Base-by-base conservation (phyloP, 2,329 filamentous ascomycete genomes). In the Talaromyces albobiverticillius region DNA sequence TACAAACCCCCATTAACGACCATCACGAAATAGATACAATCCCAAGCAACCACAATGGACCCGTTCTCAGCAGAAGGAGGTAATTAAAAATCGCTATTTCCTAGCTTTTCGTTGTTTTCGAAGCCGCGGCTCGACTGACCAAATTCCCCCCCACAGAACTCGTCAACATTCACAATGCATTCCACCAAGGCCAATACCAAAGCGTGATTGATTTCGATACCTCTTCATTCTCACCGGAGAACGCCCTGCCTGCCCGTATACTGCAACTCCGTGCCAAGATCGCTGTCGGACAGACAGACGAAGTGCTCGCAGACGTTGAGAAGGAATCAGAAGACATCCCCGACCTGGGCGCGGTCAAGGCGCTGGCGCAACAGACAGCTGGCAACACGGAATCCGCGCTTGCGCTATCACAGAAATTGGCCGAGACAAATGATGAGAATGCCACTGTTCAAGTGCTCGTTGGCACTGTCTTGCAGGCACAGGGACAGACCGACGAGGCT, bases 171-270 rank as follows among this genome's bases (percentile, higher is more conserved):
- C 82, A 84, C 75, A 84, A 80, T 65, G 81, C 82, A 68, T 85
- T 85, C 75, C 79, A 84, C 73, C 82, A 84, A 72, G 91, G 89
- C 68, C 92, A 95, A 79, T 96, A 90, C 80, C 82, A 89, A 67
- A 81, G 87, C 67, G 92, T 95, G 60, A 74, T 95, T 73, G 87
- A 94, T 76, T 95, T 91, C 75, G 88, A 95, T 73, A 87, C 85
- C 41, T 85, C 87, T 5, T 79, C 85, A 56, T 87, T 97, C 67
- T 94, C 89, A 42, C 63, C 85, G 59, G 84, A 88, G 65, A 96
- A 96, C 76, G 79, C 80, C 45, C 79, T 91, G 13, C 84, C 90
- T 40, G 88, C 89, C 38, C 86, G 86, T 55, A 77, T 96, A 42
- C 83, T 97, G 53, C 81, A 87, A 69, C 84, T 93, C 59, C 89